Percentiles rank a stretch among this genome's conserved stretches.
Evolutionary conservation across 2,329 filamentous ascomycete genomes (phyloP).

Genomic region (Alternaria tenuissima): DNA sequence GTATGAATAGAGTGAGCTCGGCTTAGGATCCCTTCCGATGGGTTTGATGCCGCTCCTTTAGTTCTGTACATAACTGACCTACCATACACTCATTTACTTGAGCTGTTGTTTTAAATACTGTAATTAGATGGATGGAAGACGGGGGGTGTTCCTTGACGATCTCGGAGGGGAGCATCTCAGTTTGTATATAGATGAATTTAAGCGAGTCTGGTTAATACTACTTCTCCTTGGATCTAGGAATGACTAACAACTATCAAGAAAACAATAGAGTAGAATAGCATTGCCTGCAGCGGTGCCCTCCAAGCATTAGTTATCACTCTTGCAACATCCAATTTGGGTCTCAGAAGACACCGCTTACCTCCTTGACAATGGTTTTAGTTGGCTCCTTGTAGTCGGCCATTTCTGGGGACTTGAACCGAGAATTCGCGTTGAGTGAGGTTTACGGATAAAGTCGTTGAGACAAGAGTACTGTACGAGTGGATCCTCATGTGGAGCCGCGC

Average conservation of each 20-base stretch:
- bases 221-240: background rate
- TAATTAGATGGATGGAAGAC: slow-evolving; percentile 13
- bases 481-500: background rate
- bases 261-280: no score
- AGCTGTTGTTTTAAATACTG: slow-evolving; percentile 2
- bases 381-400: no score
- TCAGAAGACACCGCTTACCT: no score
- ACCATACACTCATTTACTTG: slow-evolving; percentile 16
- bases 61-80: slow-evolving; percentile 10
- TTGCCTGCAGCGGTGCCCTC: no score
- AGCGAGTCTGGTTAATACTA: slow-evolving; percentile 1
- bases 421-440: background rate
- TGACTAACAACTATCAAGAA: background rate
- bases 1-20: background rate
- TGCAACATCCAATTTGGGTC: no score
- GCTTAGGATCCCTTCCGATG: background rate
- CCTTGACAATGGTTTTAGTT: no score
- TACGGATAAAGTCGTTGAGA: background rate
- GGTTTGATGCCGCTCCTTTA: slow-evolving; percentile 1
- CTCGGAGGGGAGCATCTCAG: background rate
- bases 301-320: no score
- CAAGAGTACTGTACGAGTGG: background rate
- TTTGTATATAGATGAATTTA: slow-evolving; percentile 7
- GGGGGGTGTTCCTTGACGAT: slow-evolving; percentile 1
- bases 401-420: background rate